Conservation (phyloP, 202 grass and related monocot species). For the Zizania palustris region DNA sequence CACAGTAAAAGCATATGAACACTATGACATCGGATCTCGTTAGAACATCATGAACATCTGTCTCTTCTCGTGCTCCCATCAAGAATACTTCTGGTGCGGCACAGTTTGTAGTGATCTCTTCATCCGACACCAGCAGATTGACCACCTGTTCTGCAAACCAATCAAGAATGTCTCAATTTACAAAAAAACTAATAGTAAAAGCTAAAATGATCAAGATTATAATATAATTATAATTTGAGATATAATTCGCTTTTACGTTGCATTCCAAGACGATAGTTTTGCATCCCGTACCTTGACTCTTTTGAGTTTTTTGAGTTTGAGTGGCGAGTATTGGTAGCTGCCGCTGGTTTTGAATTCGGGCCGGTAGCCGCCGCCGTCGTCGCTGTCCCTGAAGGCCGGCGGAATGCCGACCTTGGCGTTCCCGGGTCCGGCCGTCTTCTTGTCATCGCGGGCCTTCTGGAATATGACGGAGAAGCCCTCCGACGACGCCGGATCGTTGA, state of each 20-base stretch:
- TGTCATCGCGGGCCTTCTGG: constrained; percentile 66
- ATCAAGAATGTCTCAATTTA: constrained; percentile 3
- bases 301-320: constrained; percentile 56
- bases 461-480: constrained; percentile 83
- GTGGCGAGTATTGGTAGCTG: constrained; percentile 38
- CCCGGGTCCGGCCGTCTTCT: constrained; percentile 53
- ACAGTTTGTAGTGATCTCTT: background rate
- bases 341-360: constrained; percentile 31
- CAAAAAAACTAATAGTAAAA: too few relatives aligned
- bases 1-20: too few relatives aligned
- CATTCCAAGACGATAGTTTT: too few relatives aligned
- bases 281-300: constrained; percentile 20
- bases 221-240: too few relatives aligned
- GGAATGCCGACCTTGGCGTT: background rate
- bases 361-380: background rate
- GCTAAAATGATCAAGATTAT: too few relatives aligned
- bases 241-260: too few relatives aligned
- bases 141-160: constrained; percentile 51
- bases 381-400: constrained; percentile 38
- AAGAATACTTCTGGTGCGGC: background rate
- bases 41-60: too few relatives aligned
- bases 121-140: constrained; percentile 40
- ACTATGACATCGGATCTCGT: too few relatives aligned
- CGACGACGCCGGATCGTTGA: constrained; percentile 61
- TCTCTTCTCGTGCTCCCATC: background rate